Evolutionary conservation across 1,284 basidiomycete genomes (phyloP).

Genomic region (Fomitopsis betulina): DNA sequence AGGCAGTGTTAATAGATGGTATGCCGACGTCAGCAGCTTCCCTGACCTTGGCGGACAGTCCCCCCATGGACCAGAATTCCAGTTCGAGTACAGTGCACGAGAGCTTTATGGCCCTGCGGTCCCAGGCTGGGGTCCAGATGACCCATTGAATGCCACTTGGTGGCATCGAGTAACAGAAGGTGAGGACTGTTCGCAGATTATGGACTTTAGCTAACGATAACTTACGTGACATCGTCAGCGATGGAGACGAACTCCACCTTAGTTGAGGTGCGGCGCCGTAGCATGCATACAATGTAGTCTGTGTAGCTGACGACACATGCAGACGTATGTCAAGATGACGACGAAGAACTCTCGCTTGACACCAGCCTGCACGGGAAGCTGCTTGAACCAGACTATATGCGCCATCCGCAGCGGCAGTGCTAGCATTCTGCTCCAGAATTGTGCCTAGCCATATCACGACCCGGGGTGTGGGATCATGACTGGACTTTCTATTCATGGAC

Average conservation of each 20-base stretch:
- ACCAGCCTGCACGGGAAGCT: slow-evolving; percentile 52
- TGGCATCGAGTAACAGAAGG: slow-evolving; percentile 80
- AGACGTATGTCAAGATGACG: slow-evolving; percentile 67
- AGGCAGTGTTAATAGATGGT: slow-evolving; percentile 44
- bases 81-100: slow-evolving; percentile 70
- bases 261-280: slow-evolving; percentile 41
- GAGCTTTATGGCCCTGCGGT: slow-evolving; percentile 61
- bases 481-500: too few relatives aligned
- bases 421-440: slow-evolving; percentile 53
- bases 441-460: slow-evolving; percentile 22
- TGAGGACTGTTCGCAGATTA: slow-evolving; percentile 19
- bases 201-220: not conserved
- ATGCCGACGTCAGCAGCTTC: slow-evolving; percentile 54
- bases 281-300: not conserved
- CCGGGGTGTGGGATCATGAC: too few relatives aligned
- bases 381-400: slow-evolving; percentile 66
- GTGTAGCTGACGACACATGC: slow-evolving; percentile 4
- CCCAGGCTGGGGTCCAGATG: slow-evolving; percentile 54
- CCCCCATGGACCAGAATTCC: slow-evolving; percentile 59
- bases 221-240: slow-evolving; percentile 32
- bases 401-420: slow-evolving; percentile 76
- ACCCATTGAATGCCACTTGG: slow-evolving; percentile 80
- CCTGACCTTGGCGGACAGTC: slow-evolving; percentile 50
- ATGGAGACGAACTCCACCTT: slow-evolving; percentile 59
- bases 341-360: slow-evolving; percentile 59